Evolutionary conservation across 805 yeast genomes (phyloP).

Genomic region (Barnettozyma populi): DNA sequence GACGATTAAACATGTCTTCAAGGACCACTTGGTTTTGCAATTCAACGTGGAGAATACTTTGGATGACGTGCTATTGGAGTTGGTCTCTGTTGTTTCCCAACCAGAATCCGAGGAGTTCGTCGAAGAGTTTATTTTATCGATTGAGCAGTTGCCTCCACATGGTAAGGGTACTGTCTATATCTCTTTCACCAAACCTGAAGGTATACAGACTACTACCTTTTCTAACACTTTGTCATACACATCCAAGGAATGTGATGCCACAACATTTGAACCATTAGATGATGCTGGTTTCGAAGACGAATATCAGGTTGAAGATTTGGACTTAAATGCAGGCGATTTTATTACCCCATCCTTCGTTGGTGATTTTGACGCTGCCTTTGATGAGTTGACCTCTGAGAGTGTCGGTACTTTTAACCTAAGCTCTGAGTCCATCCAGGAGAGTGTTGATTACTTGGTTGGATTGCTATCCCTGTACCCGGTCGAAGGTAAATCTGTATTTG

Average conservation of each 20-base stretch:
- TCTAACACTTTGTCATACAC: constrained; percentile 67
- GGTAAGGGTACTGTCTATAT: constrained; percentile 73
- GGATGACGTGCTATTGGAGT: constrained; percentile 67
- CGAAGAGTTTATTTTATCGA: constrained; percentile 72
- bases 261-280: constrained; percentile 58
- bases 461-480: constrained; percentile 63
- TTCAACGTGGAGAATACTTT: constrained; percentile 82
- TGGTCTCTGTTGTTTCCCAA: constrained; percentile 65
- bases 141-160: constrained; percentile 67
- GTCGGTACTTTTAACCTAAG: constrained; percentile 64
- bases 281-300: constrained; percentile 88
- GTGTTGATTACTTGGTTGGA: constrained; percentile 47
- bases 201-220: constrained; percentile 45
- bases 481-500: constrained; percentile 58
- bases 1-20: constrained; percentile 79
- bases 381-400: constrained; percentile 59
- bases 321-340: constrained; percentile 75
- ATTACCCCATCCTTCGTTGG: constrained; percentile 73
- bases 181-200: constrained; percentile 59
- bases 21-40: constrained; percentile 68
- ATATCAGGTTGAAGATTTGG: constrained; percentile 81
- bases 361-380: constrained; percentile 68
- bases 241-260: constrained; percentile 73
- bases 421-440: constrained; percentile 43
- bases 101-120: constrained; percentile 43